phyloP scores from a whole-genome alignment of 768 basidiomycete genomes.

The Mycena epipterygia region DNA sequence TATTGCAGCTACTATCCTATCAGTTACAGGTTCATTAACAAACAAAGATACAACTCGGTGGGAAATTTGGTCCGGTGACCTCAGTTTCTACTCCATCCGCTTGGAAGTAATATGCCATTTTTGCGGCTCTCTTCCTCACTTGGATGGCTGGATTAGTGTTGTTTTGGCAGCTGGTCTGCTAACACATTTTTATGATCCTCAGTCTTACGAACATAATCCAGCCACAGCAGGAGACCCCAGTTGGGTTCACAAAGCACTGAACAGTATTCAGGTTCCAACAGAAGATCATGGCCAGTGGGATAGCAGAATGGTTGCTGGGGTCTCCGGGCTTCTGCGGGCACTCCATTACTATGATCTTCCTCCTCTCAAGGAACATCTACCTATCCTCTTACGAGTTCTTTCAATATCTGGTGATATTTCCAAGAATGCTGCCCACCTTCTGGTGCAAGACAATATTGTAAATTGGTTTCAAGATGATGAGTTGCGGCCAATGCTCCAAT shows the following conservation, averaged over 20 bases:
- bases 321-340: background rate
- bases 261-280: background rate
- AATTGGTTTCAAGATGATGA: background rate
- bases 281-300: background rate
- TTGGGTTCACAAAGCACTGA: constrained; percentile 1
- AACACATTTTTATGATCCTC: background rate
- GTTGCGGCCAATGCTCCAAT: background rate
- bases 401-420: background rate
- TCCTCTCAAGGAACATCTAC: too few species aligned
- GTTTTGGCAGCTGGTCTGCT: background rate
- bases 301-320: background rate
- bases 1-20: background rate
- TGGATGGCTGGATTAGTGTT: background rate
- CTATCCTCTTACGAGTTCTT: too few species aligned
- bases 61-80: background rate
- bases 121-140: background rate
- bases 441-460: background rate
- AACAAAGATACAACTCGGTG: background rate
- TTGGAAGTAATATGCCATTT: background rate
- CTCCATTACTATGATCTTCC: background rate
- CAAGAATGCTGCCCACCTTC: background rate
- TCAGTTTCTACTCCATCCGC: too few species aligned
- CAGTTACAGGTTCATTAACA: background rate
- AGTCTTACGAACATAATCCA: background rate
- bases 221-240: too few species aligned